Evolutionary conservation across 108 stramenopile species (phyloP), one percentile per base, ranked within the genome.

Genomic region (Cyclostephanos tholiformis): DNA sequence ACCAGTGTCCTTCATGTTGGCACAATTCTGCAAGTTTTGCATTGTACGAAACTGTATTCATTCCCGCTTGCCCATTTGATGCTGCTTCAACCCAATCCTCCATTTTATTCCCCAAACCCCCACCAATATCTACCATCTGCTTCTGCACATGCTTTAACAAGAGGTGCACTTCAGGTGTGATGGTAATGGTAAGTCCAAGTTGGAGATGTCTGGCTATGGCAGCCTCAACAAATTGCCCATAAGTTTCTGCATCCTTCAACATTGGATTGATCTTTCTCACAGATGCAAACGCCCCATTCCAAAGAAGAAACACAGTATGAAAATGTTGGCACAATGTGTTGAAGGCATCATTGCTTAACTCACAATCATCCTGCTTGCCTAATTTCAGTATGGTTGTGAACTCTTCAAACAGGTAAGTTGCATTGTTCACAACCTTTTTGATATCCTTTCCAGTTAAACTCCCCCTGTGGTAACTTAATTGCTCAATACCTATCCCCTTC

Each of bases 31-130:
- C 12, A 41, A 41, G 41, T 41, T 41, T 10, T 41, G 41, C 41
- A 41, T 41, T 41, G 41, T 41, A 41, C 41, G 9, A 41, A 41
- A 41, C 41, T 12, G 1, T 12, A 41, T 41, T 41, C n/a, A n/a
- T n/a, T n/a, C n/a, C n/a, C n/a, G n/a, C n/a, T n/a, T n/a, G n/a
- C n/a, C n/a, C n/a, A n/a, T 53, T 10, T 53, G 52, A 25, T 53
- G 52, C 52, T 53, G 52, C 23, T 53, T 53, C 52, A 25, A 53
- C 52, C 52, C 52, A 53, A 25, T 53, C 52, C 23, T 53, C 52
- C 52, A 22, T 53, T 25, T 53, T 53, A 5, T 53, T 22, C 52
- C 52, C 52, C 52, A 53, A 53, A 5, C 52, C 52, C 20, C 52
- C 52, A 20, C 23, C 52, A 22, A 53, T 41, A 12, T 10, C 52